Evolutionary conservation across 495 filamentous ascomycete genomes (phyloP).

Genomic region (Hapsidospora chrysogenum): DNA sequence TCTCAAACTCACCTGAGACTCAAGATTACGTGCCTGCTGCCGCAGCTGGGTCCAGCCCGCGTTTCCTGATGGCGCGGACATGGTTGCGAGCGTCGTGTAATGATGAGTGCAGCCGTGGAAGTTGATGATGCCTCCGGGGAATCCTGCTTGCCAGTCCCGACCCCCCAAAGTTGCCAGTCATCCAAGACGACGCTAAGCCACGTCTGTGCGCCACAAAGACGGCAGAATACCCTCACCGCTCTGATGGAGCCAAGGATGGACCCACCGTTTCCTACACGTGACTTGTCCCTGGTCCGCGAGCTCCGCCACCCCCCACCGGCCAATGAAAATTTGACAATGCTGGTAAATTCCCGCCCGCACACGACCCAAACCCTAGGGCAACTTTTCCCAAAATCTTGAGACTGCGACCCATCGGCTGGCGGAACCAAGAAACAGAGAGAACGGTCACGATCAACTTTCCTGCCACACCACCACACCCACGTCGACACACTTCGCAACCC

Average conservation of each 20-base stretch:
- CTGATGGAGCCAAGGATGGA: too few relatives aligned
- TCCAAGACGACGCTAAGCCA: too few relatives aligned
- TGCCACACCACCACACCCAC: constrained; percentile 1
- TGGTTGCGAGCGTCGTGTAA: too few relatives aligned
- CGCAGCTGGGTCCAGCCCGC: constrained; percentile 88
- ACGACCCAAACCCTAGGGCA: constrained; percentile 3
- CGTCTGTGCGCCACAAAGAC: too few relatives aligned
- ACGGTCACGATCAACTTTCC: constrained; percentile 2
- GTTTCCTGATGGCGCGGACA: constrained; percentile 58
- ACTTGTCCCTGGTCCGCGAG: neutral
- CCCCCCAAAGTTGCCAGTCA: too few relatives aligned
- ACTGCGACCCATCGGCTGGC: constrained; percentile 2
- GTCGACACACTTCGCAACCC: constrained; percentile 3
- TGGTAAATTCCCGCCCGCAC: neutral
- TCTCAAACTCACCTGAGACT: constrained; percentile 63
- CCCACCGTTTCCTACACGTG: neutral
- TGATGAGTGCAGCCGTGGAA: too few relatives aligned
- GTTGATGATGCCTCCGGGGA: too few relatives aligned
- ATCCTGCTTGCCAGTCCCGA: too few relatives aligned
- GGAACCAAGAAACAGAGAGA: constrained; percentile 1
- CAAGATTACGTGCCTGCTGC: constrained; percentile 77
- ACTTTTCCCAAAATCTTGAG: constrained; percentile 2
- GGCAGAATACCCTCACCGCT: too few relatives aligned
- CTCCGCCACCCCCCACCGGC: neutral
- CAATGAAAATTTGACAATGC: constrained; percentile 1